Evolutionary conservation across 2,329 filamentous ascomycete species (phyloP).

Genomic region (Epichloe gansuensis): DNA sequence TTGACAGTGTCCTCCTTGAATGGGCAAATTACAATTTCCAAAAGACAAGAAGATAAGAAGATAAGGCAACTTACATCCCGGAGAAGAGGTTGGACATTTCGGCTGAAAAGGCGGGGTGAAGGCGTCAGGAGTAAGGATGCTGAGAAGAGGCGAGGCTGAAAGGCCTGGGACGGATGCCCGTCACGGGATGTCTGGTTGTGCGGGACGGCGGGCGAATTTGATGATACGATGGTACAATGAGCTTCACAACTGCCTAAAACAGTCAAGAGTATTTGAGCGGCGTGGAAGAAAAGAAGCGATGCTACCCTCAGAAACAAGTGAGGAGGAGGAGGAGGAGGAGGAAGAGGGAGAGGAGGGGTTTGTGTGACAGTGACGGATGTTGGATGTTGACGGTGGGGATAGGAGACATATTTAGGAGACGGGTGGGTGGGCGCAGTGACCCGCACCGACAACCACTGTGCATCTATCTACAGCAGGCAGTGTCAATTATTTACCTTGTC

Average conservation of each 20-base stretch:
- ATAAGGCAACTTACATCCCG: slow-evolving; percentile 40
- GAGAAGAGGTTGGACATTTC: slow-evolving; percentile 49
- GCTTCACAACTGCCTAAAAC: background rate
- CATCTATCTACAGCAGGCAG: no score
- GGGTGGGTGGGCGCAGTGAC: background rate
- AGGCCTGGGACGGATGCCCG: slow-evolving; percentile 3
- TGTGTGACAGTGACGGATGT: background rate
- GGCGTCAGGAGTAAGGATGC: slow-evolving; percentile 3
- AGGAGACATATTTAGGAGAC: background rate
- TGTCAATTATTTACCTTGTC: no score
- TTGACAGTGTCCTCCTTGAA: background rate
- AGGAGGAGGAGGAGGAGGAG: background rate
- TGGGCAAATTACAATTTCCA: background rate
- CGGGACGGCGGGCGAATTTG: slow-evolving; percentile 1
- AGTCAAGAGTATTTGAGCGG: background rate
- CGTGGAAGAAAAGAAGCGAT: background rate
- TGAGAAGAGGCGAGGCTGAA: background rate
- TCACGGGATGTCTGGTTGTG: slow-evolving; percentile 3
- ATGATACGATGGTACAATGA: background rate
- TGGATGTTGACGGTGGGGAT: background rate
- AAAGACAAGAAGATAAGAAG: background rate
- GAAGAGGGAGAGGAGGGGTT: background rate
- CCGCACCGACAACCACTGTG: no score
- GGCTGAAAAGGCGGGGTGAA: slow-evolving; percentile 7
- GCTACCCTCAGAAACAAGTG: background rate